phyloP scores from a whole-genome alignment of 148 eudicot genomes.

The Agrostemma githago region DNA sequence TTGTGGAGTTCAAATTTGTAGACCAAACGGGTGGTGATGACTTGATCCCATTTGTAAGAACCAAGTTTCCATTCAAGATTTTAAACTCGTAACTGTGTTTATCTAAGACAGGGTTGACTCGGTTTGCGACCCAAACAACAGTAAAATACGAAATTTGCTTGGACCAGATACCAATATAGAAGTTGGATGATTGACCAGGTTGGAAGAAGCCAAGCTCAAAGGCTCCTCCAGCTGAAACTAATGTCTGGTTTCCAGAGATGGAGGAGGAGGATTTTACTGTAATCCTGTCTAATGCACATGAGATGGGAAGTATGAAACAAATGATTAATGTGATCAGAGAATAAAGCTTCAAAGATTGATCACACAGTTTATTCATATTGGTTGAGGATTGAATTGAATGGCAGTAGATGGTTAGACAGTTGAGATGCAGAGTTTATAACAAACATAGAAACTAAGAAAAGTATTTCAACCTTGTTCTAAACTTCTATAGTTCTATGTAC shows the following conservation, averaged over 20 bases:
- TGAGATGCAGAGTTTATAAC: too few relatives aligned
- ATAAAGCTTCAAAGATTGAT: neutral
- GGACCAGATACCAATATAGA: slow-evolving; percentile 7
- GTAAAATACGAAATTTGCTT: neutral
- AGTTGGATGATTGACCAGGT: neutral
- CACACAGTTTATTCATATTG: neutral
- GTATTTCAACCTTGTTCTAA: too few relatives aligned
- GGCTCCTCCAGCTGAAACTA: slow-evolving; percentile 3
- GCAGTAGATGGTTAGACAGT: too few relatives aligned
- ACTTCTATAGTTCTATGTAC: too few relatives aligned
- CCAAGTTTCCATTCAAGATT: slow-evolving; percentile 9
- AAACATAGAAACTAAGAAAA: too few relatives aligned
- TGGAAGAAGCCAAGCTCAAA: slow-evolving; percentile 1
- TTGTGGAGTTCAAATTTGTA: neutral
- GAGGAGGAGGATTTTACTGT: slow-evolving; percentile 1
- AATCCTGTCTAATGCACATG: slow-evolving; percentile 1
- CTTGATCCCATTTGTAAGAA: neutral
- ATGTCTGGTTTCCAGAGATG: neutral
- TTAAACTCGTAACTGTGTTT: neutral
- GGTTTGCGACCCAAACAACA: slow-evolving; percentile 6
- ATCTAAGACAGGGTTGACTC: neutral
- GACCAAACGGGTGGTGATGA: neutral
- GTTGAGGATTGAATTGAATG: too few relatives aligned
- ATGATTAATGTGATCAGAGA: neutral
- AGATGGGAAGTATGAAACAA: neutral